phyloP scores from a whole-genome alignment of 2,329 filamentous ascomycete species.

The Decorospora gaudefroyi region DNA sequence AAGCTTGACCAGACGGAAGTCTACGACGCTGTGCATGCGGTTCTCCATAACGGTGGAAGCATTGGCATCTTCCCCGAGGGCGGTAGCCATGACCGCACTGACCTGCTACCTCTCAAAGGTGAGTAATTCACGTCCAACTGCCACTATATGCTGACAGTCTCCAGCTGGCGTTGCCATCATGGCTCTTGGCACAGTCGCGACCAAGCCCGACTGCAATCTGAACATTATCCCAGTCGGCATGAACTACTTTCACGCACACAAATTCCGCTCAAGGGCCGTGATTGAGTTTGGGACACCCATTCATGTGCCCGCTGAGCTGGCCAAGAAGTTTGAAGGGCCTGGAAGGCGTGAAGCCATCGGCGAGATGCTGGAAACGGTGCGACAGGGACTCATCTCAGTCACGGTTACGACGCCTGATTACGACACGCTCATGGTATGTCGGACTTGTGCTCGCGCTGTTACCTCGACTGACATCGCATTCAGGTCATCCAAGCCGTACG shows the following conservation, averaged over 20 bases:
- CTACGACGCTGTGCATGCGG: constrained; percentile 88
- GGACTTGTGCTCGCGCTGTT: too few relatives aligned
- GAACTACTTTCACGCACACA: constrained; percentile 99
- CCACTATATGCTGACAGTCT: constrained; percentile 20
- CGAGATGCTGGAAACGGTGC: constrained; percentile 81
- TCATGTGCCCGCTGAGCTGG: constrained; percentile 78
- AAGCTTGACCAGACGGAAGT: constrained; percentile 94
- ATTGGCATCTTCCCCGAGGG: constrained; percentile 98
- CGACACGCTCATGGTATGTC: constrained; percentile 80
- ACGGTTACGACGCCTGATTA: constrained; percentile 93
- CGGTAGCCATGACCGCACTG: constrained; percentile 91
- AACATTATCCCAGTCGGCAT: constrained; percentile 97
- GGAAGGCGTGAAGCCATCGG: constrained; percentile 80
- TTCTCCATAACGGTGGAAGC: constrained; percentile 80
- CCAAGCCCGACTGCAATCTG: constrained; percentile 82
- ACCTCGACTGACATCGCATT: constrained; percentile 33
- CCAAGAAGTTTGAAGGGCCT: constrained; percentile 78
- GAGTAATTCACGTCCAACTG: background rate
- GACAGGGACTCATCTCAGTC: constrained; percentile 81
- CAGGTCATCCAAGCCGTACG: constrained; percentile 89
- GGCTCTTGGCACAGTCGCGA: constrained; percentile 86
- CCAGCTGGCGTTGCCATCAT: constrained; percentile 93
- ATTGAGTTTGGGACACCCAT: constrained; percentile 93
- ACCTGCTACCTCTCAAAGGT: constrained; percentile 81
- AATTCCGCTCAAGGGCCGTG: constrained; percentile 93